These are phyloP conservation scores for Paramecium tetraurelia DNA, from an alignment of 73 alveolate genomes.

Conservation along the genomic window DNA sequence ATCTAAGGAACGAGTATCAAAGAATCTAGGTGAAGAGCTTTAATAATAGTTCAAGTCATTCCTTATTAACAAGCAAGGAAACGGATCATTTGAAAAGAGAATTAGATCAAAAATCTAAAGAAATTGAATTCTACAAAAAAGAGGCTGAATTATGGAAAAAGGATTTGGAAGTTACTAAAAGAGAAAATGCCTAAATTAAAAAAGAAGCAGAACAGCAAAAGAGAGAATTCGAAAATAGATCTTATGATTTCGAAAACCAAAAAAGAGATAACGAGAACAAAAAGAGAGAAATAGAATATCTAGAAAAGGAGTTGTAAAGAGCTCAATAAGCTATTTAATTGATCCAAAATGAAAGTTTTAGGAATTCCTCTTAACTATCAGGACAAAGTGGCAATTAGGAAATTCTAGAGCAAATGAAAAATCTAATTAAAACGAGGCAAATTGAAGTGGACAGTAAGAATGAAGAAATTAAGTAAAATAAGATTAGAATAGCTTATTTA, in stretches of 20 bases:
- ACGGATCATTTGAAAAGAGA: neutral
- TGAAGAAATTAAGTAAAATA: neutral
- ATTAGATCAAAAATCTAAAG: neutral
- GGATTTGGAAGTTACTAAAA: neutral
- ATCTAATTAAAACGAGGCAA: neutral
- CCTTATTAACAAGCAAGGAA: neutral
- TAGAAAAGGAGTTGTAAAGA: neutral
- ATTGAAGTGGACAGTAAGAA: neutral
- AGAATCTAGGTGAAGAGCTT: neutral
- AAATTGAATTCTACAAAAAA: neutral
- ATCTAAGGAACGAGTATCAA: neutral
- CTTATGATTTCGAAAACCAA: neutral
- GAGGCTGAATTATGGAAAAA: conserved; percentile 30
- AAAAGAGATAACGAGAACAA: neutral
- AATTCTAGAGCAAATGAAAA: neutral
- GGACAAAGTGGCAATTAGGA: neutral
- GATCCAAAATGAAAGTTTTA: neutral
- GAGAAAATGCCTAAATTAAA: neutral
- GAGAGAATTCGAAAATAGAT: neutral
- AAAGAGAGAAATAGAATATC: neutral
- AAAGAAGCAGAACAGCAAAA: neutral
- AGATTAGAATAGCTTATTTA: neutral
- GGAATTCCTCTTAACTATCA: neutral
- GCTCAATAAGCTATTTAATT: neutral
- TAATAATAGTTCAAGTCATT: conserved; percentile 27